Percentiles rank a stretch among this genome's conserved stretches.
Conservation (phyloP, 2,329 filamentous ascomycete genomes). For the Aspergillus novofumigatus region DNA sequence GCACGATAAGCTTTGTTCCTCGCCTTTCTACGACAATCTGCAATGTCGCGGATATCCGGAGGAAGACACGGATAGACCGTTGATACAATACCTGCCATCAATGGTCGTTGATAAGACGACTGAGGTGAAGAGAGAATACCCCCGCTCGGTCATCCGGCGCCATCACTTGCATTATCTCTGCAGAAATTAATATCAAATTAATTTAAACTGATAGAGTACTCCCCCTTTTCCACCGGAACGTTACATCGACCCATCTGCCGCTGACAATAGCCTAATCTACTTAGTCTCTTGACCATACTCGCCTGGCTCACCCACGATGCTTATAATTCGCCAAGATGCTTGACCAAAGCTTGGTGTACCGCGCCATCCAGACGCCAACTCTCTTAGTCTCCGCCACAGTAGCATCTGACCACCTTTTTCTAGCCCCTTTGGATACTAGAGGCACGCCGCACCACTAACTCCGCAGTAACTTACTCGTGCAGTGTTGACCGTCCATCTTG, state of each 20-base stretch:
- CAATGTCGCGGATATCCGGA: neutral
- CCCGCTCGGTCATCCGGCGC: neutral
- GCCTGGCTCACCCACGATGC: neutral
- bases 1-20: neutral
- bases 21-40: neutral
- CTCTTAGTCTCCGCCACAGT: neutral
- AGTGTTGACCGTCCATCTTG: neutral
- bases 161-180: neutral
- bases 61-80: too few species aligned
- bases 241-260: neutral
- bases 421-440: neutral
- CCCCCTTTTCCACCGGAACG: neutral
- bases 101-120: neutral
- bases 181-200: neutral
- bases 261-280: neutral
- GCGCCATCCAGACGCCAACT: neutral
- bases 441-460: too few species aligned
- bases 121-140: neutral
- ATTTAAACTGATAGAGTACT: neutral
- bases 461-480: neutral
- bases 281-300: neutral
- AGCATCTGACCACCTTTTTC: neutral
- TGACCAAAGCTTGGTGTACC: constrained; percentile 4
- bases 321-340: constrained; percentile 5
- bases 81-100: too few species aligned